These are phyloP conservation scores for Xylaria sp. DNA, from an alignment of 495 filamentous ascomycete species.

Conservation along the genomic window DNA sequence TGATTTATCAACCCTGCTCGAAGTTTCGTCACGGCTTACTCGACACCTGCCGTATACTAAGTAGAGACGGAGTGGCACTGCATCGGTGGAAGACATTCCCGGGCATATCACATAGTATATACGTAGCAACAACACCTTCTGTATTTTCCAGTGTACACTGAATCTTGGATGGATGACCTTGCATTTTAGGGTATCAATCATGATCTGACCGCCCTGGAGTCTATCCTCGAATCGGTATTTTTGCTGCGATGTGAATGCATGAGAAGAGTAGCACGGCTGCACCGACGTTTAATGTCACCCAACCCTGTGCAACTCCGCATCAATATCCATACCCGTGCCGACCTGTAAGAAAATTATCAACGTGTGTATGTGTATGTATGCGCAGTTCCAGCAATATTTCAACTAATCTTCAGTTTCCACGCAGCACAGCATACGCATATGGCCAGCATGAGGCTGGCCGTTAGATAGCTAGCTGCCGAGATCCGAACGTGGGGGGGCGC, in stretches of 20 bases:
- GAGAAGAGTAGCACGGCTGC: background rate
- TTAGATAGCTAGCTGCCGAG: background rate
- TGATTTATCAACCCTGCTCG: background rate
- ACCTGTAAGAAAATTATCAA: no score
- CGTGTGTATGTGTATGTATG: no score
- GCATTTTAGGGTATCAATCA: background rate
- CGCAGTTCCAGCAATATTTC: no score
- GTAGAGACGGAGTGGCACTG: background rate
- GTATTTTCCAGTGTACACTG: background rate
- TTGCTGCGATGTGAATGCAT: background rate
- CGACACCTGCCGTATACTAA: no score
- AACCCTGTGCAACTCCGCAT: background rate
- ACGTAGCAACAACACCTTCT: background rate
- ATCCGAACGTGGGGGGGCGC: background rate
- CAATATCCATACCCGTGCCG: background rate
- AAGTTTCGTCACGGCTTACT: constrained; percentile 6
- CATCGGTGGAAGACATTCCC: constrained; percentile 8
- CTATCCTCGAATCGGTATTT: background rate
- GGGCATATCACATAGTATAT: background rate
- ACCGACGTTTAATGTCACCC: constrained; percentile 9
- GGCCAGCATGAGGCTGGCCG: background rate
- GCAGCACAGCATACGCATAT: background rate
- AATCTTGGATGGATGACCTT: background rate
- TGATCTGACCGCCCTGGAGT: background rate
- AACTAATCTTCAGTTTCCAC: background rate